These are phyloP conservation scores for Novakomyces olei DNA, from an alignment of 805 yeast species.

Conservation along the genomic window DNA sequence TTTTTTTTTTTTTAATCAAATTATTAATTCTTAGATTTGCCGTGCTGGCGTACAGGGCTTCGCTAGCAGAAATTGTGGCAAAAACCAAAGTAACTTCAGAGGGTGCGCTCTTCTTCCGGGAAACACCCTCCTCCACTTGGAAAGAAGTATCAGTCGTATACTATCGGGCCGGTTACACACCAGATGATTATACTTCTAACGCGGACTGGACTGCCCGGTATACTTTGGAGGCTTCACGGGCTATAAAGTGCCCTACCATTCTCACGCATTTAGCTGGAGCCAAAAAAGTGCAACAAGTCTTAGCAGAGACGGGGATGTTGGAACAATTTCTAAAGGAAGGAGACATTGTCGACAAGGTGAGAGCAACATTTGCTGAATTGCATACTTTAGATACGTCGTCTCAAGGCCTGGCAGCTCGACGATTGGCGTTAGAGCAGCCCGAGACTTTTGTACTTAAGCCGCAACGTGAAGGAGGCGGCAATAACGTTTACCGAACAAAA, in stretches of 20 bases:
- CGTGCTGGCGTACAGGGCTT: no score
- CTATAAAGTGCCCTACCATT: conserved; percentile 81
- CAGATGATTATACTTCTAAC: conserved; percentile 47
- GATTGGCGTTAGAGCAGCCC: conserved; percentile 19
- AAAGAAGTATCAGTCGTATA: conserved; percentile 74
- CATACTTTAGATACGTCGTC: conserved; percentile 59
- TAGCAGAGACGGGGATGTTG: conserved; percentile 35
- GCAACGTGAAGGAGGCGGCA: conserved; percentile 98
- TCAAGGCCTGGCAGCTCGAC: conserved; percentile 9
- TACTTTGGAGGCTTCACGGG: conserved; percentile 45
- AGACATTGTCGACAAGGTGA: background rate
- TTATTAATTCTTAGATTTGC: no score
- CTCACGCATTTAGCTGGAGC: conserved; percentile 82
- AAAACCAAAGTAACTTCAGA: no score
- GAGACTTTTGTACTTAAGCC: conserved; percentile 73
- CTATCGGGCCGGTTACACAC: conserved; percentile 75
- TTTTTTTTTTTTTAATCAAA: no score
- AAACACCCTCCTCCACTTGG: no score
- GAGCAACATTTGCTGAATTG: conserved; percentile 55
- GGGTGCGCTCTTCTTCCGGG: no score
- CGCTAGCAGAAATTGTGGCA: no score
- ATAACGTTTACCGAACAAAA: conserved; percentile 69
- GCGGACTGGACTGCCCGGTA: conserved; percentile 61
- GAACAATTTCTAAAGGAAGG: conserved; percentile 22
- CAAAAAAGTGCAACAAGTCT: conserved; percentile 77